phyloP scores from a whole-genome alignment of 331 rosid genomes.

The Saraca asoca region DNA sequence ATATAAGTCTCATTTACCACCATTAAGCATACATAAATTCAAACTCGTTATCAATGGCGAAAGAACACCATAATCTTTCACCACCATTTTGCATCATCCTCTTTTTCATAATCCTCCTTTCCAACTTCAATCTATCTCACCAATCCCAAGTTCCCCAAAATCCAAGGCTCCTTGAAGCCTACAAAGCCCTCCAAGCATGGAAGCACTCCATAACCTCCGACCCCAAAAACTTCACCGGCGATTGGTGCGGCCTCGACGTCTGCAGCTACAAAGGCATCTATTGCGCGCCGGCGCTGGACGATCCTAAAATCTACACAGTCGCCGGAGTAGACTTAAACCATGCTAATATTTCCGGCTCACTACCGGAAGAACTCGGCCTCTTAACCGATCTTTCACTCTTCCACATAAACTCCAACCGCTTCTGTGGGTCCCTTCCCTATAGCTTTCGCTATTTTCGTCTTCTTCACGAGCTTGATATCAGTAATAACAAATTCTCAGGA shows the following conservation, averaged over 20 bases:
- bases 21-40: neutral
- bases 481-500: slow-evolving; percentile 76
- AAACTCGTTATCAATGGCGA: slow-evolving; percentile 36
- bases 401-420: slow-evolving; percentile 79
- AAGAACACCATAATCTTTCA: slow-evolving; percentile 30
- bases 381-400: slow-evolving; percentile 69
- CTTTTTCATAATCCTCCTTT: slow-evolving; percentile 21
- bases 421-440: slow-evolving; percentile 63
- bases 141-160: slow-evolving; percentile 45
- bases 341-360: slow-evolving; percentile 57
- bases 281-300: slow-evolving; percentile 75
- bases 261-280: slow-evolving; percentile 83
- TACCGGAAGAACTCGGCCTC: slow-evolving; percentile 72
- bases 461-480: slow-evolving; percentile 70
- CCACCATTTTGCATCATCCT: neutral
- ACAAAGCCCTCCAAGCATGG: slow-evolving; percentile 82
- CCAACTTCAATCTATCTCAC: slow-evolving; percentile 44
- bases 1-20: slow-evolving; percentile 32
- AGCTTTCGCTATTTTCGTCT: slow-evolving; percentile 44
- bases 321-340: slow-evolving; percentile 92
- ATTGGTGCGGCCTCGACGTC: slow-evolving; percentile 73
- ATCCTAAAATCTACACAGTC: slow-evolving; percentile 59
- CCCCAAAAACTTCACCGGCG: slow-evolving; percentile 60
- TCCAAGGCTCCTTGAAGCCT: slow-evolving; percentile 73
- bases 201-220: slow-evolving; percentile 68